Percentiles rank a stretch among this genome's conserved stretches.
Conservation (phyloP, 805 yeast species). For the Candida golubevii region DNA sequence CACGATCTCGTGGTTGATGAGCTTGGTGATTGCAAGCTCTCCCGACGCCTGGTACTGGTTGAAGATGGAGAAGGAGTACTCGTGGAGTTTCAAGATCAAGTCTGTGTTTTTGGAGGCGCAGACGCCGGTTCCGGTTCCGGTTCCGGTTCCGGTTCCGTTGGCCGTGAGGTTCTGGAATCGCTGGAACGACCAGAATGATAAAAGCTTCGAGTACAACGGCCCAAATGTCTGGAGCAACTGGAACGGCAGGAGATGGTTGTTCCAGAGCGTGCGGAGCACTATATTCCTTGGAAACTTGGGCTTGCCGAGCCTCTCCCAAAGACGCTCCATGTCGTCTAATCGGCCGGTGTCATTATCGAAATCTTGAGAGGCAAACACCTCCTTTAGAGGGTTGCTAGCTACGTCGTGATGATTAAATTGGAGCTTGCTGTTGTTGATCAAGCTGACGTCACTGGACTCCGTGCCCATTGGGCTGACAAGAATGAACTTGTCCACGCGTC, state of each 20-base stretch:
- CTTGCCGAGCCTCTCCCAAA: slow-evolving; percentile 34
- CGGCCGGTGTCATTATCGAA: slow-evolving; percentile 16
- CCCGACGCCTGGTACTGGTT: slow-evolving; percentile 43
- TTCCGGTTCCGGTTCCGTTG: slow-evolving; percentile 7
- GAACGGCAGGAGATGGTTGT: slow-evolving; percentile 36
- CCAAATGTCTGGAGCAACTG: slow-evolving; percentile 36
- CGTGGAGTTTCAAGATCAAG: slow-evolving; percentile 33
- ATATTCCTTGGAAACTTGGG: slow-evolving; percentile 35
- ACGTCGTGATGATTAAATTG: slow-evolving; percentile 32
- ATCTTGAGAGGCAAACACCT: slow-evolving; percentile 22
- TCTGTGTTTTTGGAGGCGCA: slow-evolving; percentile 10
- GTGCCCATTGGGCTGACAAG: slow-evolving; percentile 44
- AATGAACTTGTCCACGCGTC: slow-evolving; percentile 21
- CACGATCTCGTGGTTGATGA: slow-evolving; percentile 37
- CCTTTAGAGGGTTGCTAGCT: slow-evolving; percentile 35
- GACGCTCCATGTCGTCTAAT: slow-evolving; percentile 13
- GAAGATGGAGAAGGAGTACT: slow-evolving; percentile 39
- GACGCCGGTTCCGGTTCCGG: not conserved
- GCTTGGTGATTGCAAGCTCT: slow-evolving; percentile 39
- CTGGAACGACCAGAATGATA: slow-evolving; percentile 40
- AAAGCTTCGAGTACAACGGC: slow-evolving; percentile 36
- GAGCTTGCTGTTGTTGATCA: slow-evolving; percentile 27
- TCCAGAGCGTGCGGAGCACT: slow-evolving; percentile 33
- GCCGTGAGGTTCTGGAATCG: slow-evolving; percentile 30
- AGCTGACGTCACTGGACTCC: slow-evolving; percentile 33